Evolutionary conservation across 1,284 basidiomycete genomes (phyloP).

Genomic region (Cystobasidium pallidum): DNA sequence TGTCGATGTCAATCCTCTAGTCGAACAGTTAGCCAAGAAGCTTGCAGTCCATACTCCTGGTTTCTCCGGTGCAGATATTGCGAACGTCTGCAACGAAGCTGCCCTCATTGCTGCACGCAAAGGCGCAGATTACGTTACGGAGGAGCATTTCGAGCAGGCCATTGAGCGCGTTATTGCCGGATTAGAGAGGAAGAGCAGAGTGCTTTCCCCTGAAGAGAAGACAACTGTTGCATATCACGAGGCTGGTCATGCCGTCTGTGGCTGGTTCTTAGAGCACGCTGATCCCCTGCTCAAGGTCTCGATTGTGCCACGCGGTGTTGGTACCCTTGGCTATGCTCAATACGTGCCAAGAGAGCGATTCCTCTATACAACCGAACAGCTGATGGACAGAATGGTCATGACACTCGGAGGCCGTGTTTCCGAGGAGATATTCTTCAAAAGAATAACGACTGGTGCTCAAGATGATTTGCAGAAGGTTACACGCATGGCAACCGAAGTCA

Average conservation of each 20-base stretch:
- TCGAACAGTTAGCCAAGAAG: conserved; percentile 77
- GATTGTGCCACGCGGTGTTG: conserved; percentile 95
- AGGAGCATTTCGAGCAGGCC: conserved; percentile 91
- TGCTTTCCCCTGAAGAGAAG: conserved; percentile 95
- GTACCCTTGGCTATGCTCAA: conserved; percentile 93
- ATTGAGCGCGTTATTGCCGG: conserved; percentile 98
- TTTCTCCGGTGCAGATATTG: conserved; percentile 97
- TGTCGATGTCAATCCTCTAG: conserved; percentile 61
- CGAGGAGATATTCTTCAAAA: conserved; percentile 96
- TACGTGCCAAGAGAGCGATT: conserved; percentile 83
- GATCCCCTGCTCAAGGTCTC: conserved; percentile 83
- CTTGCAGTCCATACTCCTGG: conserved; percentile 94
- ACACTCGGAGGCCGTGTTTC: conserved; percentile 97
- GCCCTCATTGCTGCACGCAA: conserved; percentile 91
- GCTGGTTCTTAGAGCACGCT: conserved; percentile 97
- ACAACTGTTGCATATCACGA: conserved; percentile 99
- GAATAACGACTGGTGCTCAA: conserved; percentile 96
- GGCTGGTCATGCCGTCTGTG: conserved; percentile 96
- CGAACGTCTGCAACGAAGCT: conserved; percentile 98
- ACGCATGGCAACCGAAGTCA: conserved; percentile 91
- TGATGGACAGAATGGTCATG: conserved; percentile 96
- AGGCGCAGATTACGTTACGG: conserved; percentile 75
- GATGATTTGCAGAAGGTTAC: conserved; percentile 98
- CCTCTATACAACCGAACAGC: conserved; percentile 90
- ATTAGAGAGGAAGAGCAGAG: conserved; percentile 90